These are phyloP conservation scores for Arabidopsis lyrata DNA, from an alignment of 441 rosid genomes.

Conservation along the genomic window DNA sequence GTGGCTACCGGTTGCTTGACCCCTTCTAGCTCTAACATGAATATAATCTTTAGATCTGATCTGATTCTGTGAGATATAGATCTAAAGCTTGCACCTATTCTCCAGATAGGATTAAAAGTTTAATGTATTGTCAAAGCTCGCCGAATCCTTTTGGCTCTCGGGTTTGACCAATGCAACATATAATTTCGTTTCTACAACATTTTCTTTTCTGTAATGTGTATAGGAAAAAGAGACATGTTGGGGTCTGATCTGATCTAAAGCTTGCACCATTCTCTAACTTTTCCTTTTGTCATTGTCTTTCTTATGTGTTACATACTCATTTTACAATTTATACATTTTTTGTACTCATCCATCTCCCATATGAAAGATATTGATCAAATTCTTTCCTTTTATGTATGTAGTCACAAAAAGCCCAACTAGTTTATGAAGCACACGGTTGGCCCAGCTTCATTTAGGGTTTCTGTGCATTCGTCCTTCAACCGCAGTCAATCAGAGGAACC, in stretches of 20 bases:
- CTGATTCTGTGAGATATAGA: conserved; percentile 36
- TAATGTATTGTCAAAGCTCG: conserved; percentile 51
- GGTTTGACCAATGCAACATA: conserved; percentile 96
- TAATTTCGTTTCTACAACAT: conserved; percentile 44
- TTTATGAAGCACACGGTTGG: no score
- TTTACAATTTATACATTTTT: not conserved
- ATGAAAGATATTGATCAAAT: no score
- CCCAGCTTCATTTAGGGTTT: no score
- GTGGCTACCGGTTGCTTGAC: conserved; percentile 95
- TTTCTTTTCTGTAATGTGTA: conserved; percentile 33
- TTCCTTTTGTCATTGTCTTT: conserved; percentile 24
- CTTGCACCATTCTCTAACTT: not conserved
- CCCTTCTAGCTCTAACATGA: conserved; percentile 94
- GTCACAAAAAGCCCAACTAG: no score
- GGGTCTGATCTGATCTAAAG: conserved; percentile 18
- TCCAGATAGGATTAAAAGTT: no score
- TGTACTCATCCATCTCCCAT: no score
- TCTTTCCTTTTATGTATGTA: no score
- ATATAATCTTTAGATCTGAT: conserved; percentile 66
- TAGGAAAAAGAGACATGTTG: conserved; percentile 22
- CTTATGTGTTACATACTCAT: conserved; percentile 10
- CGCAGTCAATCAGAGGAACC: no score
- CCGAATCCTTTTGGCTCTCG: conserved; percentile 88
- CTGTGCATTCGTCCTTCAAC: no score
- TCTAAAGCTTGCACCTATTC: not conserved